Evolutionary conservation across 2,329 filamentous ascomycete species (phyloP).

Genomic region (Rutstroemia sp.): DNA sequence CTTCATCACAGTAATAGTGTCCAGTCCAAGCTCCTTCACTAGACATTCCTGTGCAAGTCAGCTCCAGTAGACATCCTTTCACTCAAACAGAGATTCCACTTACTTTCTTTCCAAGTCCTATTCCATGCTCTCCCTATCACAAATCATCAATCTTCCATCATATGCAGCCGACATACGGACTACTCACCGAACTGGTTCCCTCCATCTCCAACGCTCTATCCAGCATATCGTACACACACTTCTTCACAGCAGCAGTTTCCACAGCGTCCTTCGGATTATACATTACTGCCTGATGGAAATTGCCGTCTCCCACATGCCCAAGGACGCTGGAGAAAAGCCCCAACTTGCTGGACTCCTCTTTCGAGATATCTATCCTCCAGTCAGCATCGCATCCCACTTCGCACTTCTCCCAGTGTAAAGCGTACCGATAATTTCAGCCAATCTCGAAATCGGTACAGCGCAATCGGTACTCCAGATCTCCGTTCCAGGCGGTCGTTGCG

Average conservation of each 20-base stretch:
- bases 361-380: slow-evolving; percentile 51
- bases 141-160: background rate
- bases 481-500: slow-evolving; percentile 55
- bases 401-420: background rate
- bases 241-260: slow-evolving; percentile 67
- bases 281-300: slow-evolving; percentile 88
- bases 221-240: slow-evolving; percentile 80
- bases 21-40: slow-evolving; percentile 62
- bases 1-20: slow-evolving; percentile 76
- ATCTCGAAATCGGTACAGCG: slow-evolving; percentile 66
- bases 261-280: slow-evolving; percentile 65
- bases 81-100: slow-evolving; percentile 45
- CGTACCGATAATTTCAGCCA: slow-evolving; percentile 59
- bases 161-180: background rate
- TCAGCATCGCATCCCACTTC: background rate
- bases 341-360: slow-evolving; percentile 69
- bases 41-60: slow-evolving; percentile 2
- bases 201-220: slow-evolving; percentile 84
- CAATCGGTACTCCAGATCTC: slow-evolving; percentile 74
- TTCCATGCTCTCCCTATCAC: slow-evolving; percentile 64
- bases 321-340: slow-evolving; percentile 79
- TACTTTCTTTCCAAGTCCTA: slow-evolving; percentile 79
- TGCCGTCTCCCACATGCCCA: slow-evolving; percentile 85
- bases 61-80: background rate
- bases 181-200: slow-evolving; percentile 64